Evolutionary conservation across 2,329 filamentous ascomycete species (phyloP), one percentile per base, ranked within the genome.

Genomic region (Fusarium camptoceras): DNA sequence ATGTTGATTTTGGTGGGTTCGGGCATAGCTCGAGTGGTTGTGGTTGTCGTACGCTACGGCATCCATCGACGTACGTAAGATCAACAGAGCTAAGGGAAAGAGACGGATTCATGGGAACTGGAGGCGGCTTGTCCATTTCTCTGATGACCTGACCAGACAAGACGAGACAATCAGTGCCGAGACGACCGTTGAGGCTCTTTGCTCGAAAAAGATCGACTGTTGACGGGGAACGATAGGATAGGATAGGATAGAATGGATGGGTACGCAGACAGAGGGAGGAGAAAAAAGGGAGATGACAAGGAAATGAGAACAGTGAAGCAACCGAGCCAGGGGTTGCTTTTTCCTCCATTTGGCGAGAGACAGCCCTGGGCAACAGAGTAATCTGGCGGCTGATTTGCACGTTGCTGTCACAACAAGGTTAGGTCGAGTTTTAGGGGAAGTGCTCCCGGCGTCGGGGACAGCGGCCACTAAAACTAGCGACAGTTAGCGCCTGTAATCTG

Each of bases 401-500:
- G 37, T 61, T 60, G 54, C 25, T 31, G 42, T 54, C 47, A 60
- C 37, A 59, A 57, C 67, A 58, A 58, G 61, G 67, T 67, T 63
- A 53, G 49, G 24, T 12, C 55, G 54, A 28, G 50, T 51, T 41
- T 44, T 47, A 69, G 62, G 66, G 61, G 56, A 55, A 51, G 39
- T 28, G 25, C 47, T 41, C 67, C 49, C 62, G 58, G 66, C 37
- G 48, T 67, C 57, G 57, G 67, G 66, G 66, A 16, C 43, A 44
- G 34, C 57, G 67, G 67, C 67, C 67, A 68, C 67, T 70, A 71
- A 64, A 68, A 18, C 44, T 67, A 70, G 66, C 56, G 62, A 64
- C 50, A 12, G 18, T 37, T 68, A 71, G 67, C 67, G 65, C 64
- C 47, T 59, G 34, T 46, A 53, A 64, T 50, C 51, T 60, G 30